phyloP scores from a whole-genome alignment of 306 rosid species.

The Arachis stenosperma region DNA sequence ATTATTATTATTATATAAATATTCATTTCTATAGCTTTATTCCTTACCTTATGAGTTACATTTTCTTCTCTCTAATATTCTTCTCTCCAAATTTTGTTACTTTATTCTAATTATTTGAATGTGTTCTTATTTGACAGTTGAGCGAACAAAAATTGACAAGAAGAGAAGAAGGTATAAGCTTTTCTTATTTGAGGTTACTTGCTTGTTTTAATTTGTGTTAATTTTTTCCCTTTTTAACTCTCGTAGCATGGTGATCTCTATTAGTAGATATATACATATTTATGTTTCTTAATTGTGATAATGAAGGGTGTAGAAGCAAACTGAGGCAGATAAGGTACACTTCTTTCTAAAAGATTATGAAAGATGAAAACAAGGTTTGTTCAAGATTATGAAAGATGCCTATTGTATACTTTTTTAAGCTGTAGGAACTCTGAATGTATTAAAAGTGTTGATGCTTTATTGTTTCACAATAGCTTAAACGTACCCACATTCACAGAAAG shows the following conservation, averaged over 20 bases:
- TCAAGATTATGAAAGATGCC: neutral
- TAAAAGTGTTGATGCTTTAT: constrained; percentile 26
- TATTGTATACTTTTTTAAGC: constrained; percentile 22
- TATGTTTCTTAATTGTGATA: too few relatives aligned
- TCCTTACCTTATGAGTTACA: too few relatives aligned
- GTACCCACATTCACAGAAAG: constrained; percentile 60
- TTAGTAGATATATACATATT: too few relatives aligned
- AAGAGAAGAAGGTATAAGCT: constrained; percentile 65
- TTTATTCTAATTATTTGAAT: constrained; percentile 26
- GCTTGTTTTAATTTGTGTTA: neutral
- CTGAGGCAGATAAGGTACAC: too few relatives aligned
- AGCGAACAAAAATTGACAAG: constrained; percentile 66
- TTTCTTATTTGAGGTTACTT: constrained; percentile 17
- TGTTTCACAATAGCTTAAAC: constrained; percentile 33
- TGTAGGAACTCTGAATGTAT: constrained; percentile 29
- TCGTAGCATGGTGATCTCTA: too few relatives aligned
- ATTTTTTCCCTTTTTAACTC: too few relatives aligned
- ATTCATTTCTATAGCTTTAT: too few relatives aligned
- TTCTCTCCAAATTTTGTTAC: neutral
- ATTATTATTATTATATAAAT: too few relatives aligned
- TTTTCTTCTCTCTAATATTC: too few relatives aligned
- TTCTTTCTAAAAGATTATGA: too few relatives aligned
- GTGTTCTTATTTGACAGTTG: constrained; percentile 54
- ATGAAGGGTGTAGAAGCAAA: too few relatives aligned
- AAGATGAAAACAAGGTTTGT: constrained; percentile 61